Percentiles rank a stretch among this genome's conserved stretches.
Conservation (phyloP, 1,284 basidiomycete species). For the Irpex lacteus region DNA sequence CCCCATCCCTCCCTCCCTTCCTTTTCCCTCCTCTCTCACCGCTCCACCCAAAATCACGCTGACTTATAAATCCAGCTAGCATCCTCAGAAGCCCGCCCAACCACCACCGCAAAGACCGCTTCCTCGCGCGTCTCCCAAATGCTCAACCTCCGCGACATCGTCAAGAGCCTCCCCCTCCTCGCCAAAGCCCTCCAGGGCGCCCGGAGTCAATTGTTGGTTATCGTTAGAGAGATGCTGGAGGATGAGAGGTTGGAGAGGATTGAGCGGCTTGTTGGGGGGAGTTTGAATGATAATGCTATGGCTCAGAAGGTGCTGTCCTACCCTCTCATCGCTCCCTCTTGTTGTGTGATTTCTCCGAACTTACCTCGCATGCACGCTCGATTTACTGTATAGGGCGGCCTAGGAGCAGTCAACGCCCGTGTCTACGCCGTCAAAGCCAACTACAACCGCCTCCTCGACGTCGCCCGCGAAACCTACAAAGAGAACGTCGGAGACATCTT, state of each 20-base stretch:
- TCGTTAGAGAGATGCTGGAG: conserved; percentile 64
- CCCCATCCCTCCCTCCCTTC: not conserved
- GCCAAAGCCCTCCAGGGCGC: conserved; percentile 59
- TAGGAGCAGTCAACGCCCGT: conserved; percentile 66
- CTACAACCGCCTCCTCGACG: conserved; percentile 81
- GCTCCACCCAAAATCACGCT: no score
- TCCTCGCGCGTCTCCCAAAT: conserved; percentile 73
- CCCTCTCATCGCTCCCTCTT: not conserved
- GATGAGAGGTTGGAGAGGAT: conserved; percentile 70
- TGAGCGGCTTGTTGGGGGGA: conserved; percentile 52
- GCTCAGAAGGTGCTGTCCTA: conserved; percentile 50
- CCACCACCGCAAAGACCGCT: conserved; percentile 56
- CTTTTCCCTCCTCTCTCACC: no score
- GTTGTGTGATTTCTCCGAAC: not conserved
- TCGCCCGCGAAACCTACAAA: conserved; percentile 89
- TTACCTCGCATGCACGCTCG: no score
- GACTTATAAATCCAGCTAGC: conserved; percentile 45
- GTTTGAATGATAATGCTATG: conserved; percentile 70
- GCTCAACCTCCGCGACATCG: conserved; percentile 68
- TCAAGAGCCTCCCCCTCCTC: conserved; percentile 63
- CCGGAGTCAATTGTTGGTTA: conserved; percentile 56
- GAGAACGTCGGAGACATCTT: conserved; percentile 88
- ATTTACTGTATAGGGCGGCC: conserved; percentile 57
- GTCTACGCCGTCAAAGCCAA: conserved; percentile 87
- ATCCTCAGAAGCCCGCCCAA: conserved; percentile 53